phyloP scores from a whole-genome alignment of 352 stramenopile species.

The Pythium scleroteichum region DNA sequence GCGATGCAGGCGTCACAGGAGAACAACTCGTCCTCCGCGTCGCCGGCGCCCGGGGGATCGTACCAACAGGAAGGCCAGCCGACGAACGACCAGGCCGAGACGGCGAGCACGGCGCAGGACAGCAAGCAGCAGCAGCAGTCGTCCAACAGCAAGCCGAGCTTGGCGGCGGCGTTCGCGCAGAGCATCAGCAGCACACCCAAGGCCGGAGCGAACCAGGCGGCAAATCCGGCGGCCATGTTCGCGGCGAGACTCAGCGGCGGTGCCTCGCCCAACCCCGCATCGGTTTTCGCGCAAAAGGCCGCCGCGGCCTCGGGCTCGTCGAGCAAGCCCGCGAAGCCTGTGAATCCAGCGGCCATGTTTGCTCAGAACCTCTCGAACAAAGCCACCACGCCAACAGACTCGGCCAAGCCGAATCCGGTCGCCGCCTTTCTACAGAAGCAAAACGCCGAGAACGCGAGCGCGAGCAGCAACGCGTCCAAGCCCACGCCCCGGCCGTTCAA shows the following conservation, averaged over 20 bases:
- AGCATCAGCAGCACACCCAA: conserved; percentile 35
- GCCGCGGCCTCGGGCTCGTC: conserved; percentile 24
- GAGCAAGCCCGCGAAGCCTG: conserved; percentile 12
- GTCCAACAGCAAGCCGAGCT: conserved; percentile 20
- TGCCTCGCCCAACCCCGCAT: conserved; percentile 8
- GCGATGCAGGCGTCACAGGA: conserved; percentile 15
- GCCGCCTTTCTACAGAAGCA: conserved; percentile 21
- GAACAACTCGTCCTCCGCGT: not conserved
- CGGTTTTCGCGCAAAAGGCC: conserved; percentile 59
- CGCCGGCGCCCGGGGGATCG: not conserved
- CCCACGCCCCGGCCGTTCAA: conserved; percentile 17
- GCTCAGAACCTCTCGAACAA: conserved; percentile 23
- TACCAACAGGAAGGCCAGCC: conserved; percentile 27
- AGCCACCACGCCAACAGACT: conserved; percentile 3
- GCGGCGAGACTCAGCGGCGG: conserved; percentile 23
- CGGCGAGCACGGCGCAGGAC: conserved; percentile 4
- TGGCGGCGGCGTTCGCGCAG: conserved; percentile 43
- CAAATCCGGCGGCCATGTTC: conserved; percentile 60
- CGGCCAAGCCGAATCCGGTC: conserved; percentile 5
- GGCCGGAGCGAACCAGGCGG: conserved; percentile 26
- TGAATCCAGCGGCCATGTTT: conserved; percentile 66
- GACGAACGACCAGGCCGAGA: conserved; percentile 24
- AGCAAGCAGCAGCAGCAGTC: conserved; percentile 11
- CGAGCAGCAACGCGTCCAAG: conserved; percentile 6
- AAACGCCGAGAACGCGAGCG: conserved; percentile 15